Conservation (phyloP, 1,284 basidiomycete species). For the Cryptococcus floricola region DNA sequence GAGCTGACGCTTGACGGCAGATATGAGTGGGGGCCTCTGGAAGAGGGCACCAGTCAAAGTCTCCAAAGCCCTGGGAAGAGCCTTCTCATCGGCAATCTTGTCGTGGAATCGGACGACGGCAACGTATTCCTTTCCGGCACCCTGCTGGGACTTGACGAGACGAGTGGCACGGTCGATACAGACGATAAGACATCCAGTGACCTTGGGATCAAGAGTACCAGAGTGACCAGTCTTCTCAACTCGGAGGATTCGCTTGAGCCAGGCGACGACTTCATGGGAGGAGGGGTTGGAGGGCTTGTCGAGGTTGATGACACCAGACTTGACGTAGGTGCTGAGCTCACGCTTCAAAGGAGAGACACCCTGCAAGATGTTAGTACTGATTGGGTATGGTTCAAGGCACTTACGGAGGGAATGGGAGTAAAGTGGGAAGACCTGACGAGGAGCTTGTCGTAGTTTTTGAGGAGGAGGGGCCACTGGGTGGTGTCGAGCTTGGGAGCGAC, state of each 20-base stretch:
- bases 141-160: slow-evolving; percentile 83
- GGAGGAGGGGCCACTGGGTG: slow-evolving; percentile 92
- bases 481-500: slow-evolving; percentile 77
- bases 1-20: slow-evolving; percentile 97
- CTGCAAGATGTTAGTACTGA: slow-evolving; percentile 41
- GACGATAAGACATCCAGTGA: slow-evolving; percentile 97
- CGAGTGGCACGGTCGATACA: slow-evolving; percentile 99
- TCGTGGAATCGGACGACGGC: slow-evolving; percentile 92
- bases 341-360: slow-evolving; percentile 88
- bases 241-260: slow-evolving; percentile 91
- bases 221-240: slow-evolving; percentile 87
- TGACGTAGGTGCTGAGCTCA: slow-evolving; percentile 85
- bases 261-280: slow-evolving; percentile 99
- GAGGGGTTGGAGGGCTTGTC: slow-evolving; percentile 99
- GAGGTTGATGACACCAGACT: slow-evolving; percentile 97
- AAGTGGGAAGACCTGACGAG: slow-evolving; percentile 94
- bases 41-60: slow-evolving; percentile 97
- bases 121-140: slow-evolving; percentile 93
- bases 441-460: slow-evolving; percentile 96
- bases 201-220: slow-evolving; percentile 91
- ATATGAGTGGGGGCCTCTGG: slow-evolving; percentile 97
- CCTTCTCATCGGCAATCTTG: slow-evolving; percentile 70
- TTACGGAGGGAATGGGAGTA: slow-evolving; percentile 78
- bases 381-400: slow-evolving; percentile 1
- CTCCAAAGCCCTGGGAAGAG: slow-evolving; percentile 88